A percentile compares a stretch with the other conserved stretches of the same genome.
These are phyloP conservation scores for Syzygium grande DNA, from an alignment of 345 rosid genomes.

Conservation along the genomic window DNA sequence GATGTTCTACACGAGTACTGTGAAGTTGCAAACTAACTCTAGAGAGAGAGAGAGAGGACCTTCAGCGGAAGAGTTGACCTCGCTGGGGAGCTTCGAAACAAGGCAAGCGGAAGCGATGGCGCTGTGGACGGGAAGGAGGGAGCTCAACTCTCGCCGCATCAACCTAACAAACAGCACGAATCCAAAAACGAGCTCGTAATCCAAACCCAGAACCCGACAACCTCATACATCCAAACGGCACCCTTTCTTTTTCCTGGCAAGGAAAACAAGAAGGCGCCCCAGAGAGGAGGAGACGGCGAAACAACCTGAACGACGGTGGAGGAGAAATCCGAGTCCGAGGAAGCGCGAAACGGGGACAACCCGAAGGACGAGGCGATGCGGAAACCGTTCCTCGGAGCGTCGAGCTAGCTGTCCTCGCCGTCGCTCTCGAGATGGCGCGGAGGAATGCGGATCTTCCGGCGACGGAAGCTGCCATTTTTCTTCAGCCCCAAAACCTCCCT, in stretches of 20 bases:
- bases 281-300: slow-evolving; percentile 15
- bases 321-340: not conserved
- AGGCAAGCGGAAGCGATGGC: slow-evolving; percentile 62
- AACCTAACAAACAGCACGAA: slow-evolving; percentile 21
- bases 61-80: slow-evolving; percentile 25
- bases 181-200: not conserved
- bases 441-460: slow-evolving; percentile 40
- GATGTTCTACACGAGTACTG: not conserved
- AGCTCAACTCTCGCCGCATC: slow-evolving; percentile 55
- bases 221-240: not conserved
- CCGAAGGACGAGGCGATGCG: slow-evolving; percentile 23
- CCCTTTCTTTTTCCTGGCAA: not conserved
- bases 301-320: slow-evolving; percentile 1
- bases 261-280: slow-evolving; percentile 11
- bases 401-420: slow-evolving; percentile 11
- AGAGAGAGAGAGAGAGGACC: slow-evolving; percentile 20
- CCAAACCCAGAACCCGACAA: not conserved
- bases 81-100: slow-evolving; percentile 61
- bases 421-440: slow-evolving; percentile 25
- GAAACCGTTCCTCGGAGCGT: slow-evolving; percentile 1
- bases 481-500: slow-evolving; percentile 14
- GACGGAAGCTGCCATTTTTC: slow-evolving; percentile 15
- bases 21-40: not conserved
- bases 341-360: not conserved
- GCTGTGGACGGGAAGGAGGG: slow-evolving; percentile 52